Conservation (phyloP, 495 filamentous ascomycete species). For the Penicillium fimorum region DNA sequence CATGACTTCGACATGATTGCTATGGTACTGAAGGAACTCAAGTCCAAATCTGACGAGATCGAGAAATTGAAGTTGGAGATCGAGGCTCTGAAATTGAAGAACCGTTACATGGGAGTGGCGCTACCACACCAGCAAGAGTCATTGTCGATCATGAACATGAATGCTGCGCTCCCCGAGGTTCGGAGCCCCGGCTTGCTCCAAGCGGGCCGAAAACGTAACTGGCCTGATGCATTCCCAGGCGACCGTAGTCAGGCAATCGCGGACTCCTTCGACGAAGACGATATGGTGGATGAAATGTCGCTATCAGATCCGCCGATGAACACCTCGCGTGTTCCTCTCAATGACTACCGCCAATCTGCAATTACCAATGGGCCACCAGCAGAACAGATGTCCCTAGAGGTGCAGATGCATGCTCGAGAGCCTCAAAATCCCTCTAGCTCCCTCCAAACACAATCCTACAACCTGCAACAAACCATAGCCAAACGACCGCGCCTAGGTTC, state of each 20-base stretch:
- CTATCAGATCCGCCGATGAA: slow-evolving; percentile 21
- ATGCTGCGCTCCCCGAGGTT: slow-evolving; percentile 33
- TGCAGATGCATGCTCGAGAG: slow-evolving; percentile 10
- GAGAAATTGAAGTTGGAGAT: slow-evolving; percentile 48
- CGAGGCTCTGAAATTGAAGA: slow-evolving; percentile 44
- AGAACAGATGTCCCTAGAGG: neutral
- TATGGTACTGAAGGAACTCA: slow-evolving; percentile 46
- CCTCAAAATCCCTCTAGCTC: neutral
- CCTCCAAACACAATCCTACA: neutral
- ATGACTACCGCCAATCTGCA: slow-evolving; percentile 13
- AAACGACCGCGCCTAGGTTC: slow-evolving; percentile 38
- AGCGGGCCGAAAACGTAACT: slow-evolving; percentile 38
- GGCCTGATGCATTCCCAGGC: slow-evolving; percentile 32
- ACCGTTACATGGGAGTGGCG: slow-evolving; percentile 35
- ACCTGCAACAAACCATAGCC: slow-evolving; percentile 18
- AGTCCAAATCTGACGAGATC: slow-evolving; percentile 46
- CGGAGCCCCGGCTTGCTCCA: slow-evolving; percentile 41
- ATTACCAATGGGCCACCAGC: neutral
- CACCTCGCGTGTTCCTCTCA: slow-evolving; percentile 30
- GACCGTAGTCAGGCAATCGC: slow-evolving; percentile 31
- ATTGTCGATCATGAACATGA: slow-evolving; percentile 5
- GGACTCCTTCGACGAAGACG: slow-evolving; percentile 43
- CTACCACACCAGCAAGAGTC: slow-evolving; percentile 19
- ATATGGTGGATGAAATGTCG: slow-evolving; percentile 34
- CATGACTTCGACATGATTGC: slow-evolving; percentile 43